phyloP scores from a whole-genome alignment of 352 stramenopile species.

The Globisporangium ultimum region DNA sequence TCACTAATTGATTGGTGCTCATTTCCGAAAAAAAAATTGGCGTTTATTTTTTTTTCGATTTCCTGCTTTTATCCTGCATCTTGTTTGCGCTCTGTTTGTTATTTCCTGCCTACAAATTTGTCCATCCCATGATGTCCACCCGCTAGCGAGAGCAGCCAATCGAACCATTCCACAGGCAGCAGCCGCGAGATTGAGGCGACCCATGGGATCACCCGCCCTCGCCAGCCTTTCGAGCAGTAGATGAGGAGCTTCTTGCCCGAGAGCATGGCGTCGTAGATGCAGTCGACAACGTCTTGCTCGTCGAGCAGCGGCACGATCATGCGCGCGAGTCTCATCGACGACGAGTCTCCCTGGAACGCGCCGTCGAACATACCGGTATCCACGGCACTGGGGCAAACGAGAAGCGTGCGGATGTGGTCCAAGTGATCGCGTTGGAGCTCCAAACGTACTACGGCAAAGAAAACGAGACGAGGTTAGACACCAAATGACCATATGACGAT shows the following conservation, averaged over 20 bases:
- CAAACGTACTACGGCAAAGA: slow-evolving; percentile 47
- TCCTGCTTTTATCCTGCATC: no score
- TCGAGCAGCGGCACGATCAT: slow-evolving; percentile 49
- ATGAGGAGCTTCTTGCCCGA: slow-evolving; percentile 53
- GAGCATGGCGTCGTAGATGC: slow-evolving; percentile 57
- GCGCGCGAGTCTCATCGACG: slow-evolving; percentile 31
- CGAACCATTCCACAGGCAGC: slow-evolving; percentile 52
- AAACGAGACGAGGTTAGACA: background rate
- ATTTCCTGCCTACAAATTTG: slow-evolving; percentile 48
- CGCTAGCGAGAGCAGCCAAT: slow-evolving; percentile 46
- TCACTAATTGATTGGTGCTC: no score
- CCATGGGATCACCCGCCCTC: slow-evolving; percentile 48
- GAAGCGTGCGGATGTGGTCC: slow-evolving; percentile 56
- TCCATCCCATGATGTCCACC: slow-evolving; percentile 75
- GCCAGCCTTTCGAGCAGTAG: slow-evolving; percentile 62
- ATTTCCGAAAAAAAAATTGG: no score
- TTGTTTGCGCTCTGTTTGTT: background rate
- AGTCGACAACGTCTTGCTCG: slow-evolving; percentile 42
- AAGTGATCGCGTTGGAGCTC: slow-evolving; percentile 64
- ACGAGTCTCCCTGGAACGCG: slow-evolving; percentile 34
- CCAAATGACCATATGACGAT: background rate
- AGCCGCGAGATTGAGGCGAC: slow-evolving; percentile 39
- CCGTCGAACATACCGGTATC: slow-evolving; percentile 80
- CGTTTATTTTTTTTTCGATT: no score
- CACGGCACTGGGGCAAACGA: slow-evolving; percentile 72